Evolutionary conservation across 352 stramenopile genomes (phyloP).

Genomic region (Phytopythium kandeliae): DNA sequence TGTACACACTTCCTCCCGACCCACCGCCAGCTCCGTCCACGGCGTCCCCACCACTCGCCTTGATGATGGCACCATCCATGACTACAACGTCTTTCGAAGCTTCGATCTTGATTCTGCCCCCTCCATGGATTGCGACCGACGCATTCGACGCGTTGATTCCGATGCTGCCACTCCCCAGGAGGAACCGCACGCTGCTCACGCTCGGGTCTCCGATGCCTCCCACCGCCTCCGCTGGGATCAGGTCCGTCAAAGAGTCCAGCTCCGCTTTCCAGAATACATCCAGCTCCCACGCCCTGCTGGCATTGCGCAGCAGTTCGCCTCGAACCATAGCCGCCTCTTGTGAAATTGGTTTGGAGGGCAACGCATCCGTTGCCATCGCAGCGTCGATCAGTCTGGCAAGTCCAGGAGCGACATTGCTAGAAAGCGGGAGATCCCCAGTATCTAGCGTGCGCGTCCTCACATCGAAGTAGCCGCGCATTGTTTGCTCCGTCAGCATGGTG

Average conservation of each 20-base stretch:
- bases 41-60: conserved; percentile 41
- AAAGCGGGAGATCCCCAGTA: not conserved
- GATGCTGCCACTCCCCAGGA: conserved; percentile 45
- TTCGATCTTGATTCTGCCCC: conserved; percentile 55
- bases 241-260: conserved; percentile 19
- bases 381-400: not conserved
- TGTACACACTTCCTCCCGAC: conserved; percentile 47
- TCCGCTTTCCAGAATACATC: conserved; percentile 34
- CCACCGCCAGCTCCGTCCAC: conserved; percentile 35
- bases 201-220: conserved; percentile 13
- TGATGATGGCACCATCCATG: conserved; percentile 42
- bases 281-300: conserved; percentile 47
- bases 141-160: conserved; percentile 2
- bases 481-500: conserved; percentile 25
- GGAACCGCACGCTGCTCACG: conserved; percentile 25
- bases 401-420: not conserved
- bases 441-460: conserved; percentile 21
- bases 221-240: conserved; percentile 7
- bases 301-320: conserved; percentile 28
- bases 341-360: not conserved
- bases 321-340: not conserved
- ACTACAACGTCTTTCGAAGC: conserved; percentile 66
- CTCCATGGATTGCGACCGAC: conserved; percentile 19
- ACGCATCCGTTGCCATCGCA: not conserved
- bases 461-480: conserved; percentile 46